Evolutionary conservation across 2,329 filamentous ascomycete species (phyloP), one percentile per base, ranked within the genome.

Genomic region (Emmonsiellopsis sp.): DNA sequence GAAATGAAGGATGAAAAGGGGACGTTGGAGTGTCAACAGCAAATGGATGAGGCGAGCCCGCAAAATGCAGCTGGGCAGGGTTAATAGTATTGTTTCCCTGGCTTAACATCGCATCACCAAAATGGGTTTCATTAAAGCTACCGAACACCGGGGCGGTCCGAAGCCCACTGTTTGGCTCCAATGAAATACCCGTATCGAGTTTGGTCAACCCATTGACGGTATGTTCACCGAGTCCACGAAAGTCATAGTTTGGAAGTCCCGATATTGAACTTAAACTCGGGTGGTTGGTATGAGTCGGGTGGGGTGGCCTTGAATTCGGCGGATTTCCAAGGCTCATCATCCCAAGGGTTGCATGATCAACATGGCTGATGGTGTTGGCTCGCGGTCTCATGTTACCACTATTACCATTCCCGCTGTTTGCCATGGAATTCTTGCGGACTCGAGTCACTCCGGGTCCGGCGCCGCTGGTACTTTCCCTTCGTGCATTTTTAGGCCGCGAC

Each of bases 281-380:
- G 67, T 93, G 88, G 57, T 85, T 87, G 69, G 76, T 83, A 81
- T 88, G 65, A 64, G 78, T 65, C 65, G 72, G 55, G 46, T 65
- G 65, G 27, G 56, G 58, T 14, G 61, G 58, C 9, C 62, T 61
- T 34, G 65, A 53, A 11, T 45, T 56, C 40, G 61, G 54, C 53
- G 61, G 58, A 39, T 64, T 65, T 9, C 62, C 56, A 57, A 62
- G 61, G 34, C 57, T 57, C 10, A 66, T 60, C 71, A 93, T 81
- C 61, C 85, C 87, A 68, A 95, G 80, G 42, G 85, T 82, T 52
- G 79, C 77, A 54, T 82, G 81, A 67, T 96, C 93, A 53, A 97
- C 83, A 68, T 97, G 91, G 65, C 91, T 93, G 65, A 98, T 94
- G 39, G 93, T 98, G 67, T 97, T 97, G 52, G 93, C 92, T 62